These are phyloP conservation scores for Fagopyrum tataricum DNA, from an alignment of 148 eudicot genomes.

Conservation along the genomic window DNA sequence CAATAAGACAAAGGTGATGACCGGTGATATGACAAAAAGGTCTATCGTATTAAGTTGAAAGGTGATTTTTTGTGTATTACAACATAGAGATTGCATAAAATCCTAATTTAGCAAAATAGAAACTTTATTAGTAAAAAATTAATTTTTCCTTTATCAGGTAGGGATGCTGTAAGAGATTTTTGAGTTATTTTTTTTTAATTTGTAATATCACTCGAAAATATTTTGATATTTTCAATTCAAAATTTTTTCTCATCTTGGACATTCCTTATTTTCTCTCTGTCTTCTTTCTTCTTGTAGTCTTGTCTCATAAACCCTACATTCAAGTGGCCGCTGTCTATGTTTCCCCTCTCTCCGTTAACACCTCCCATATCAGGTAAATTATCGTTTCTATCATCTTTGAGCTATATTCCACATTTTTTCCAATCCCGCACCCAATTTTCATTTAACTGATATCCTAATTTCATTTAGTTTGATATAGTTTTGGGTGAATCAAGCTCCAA, in stretches of 20 bases:
- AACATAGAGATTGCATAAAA: too few species aligned
- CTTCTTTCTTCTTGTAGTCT: slow-evolving; percentile 21
- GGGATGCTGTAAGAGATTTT: neutral
- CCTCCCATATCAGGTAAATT: slow-evolving; percentile 41
- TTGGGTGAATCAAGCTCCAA: slow-evolving; percentile 18
- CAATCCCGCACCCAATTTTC: slow-evolving; percentile 3
- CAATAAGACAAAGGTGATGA: too few species aligned
- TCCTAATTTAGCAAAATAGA: too few species aligned
- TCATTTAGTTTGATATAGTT: slow-evolving; percentile 25
- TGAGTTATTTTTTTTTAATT: neutral
- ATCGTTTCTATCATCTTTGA: slow-evolving; percentile 22
- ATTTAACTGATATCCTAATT: slow-evolving; percentile 9
- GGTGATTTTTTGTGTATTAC: too few species aligned
- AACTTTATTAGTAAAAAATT: too few species aligned
- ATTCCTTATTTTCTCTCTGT: slow-evolving; percentile 17
- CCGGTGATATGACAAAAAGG: too few species aligned
- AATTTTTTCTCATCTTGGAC: slow-evolving; percentile 14
- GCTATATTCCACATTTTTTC: slow-evolving; percentile 27
- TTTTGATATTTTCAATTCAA: neutral
- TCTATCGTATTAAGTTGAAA: too few species aligned
- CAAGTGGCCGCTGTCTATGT: slow-evolving; percentile 21
- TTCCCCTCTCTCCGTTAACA: slow-evolving; percentile 9
- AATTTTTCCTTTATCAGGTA: neutral
- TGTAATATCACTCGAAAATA: neutral
- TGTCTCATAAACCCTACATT: slow-evolving; percentile 54